Evolutionary conservation across 805 yeast genomes (phyloP).

Genomic region (Nakazawaea ishiwadae): DNA sequence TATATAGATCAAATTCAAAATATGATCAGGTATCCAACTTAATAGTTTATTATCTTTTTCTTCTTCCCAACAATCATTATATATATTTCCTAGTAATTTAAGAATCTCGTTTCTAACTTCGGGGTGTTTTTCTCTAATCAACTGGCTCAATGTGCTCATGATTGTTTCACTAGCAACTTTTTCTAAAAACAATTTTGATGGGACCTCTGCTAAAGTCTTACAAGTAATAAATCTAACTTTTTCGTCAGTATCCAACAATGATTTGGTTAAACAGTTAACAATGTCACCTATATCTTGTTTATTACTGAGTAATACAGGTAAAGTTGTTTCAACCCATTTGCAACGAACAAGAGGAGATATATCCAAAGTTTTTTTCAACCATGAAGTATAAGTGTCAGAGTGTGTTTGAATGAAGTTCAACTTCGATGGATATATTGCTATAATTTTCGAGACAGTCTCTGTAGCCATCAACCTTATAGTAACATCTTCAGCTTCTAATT

Average conservation of each 20-base stretch:
- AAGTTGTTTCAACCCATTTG: constrained; percentile 63
- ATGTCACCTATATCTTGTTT: constrained; percentile 50
- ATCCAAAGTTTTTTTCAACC: constrained; percentile 77
- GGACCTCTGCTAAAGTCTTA: constrained; percentile 40
- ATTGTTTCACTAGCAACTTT: constrained; percentile 43
- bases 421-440: constrained; percentile 42
- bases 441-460: constrained; percentile 63
- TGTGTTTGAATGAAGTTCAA: constrained; percentile 56
- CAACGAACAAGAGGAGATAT: constrained; percentile 57
- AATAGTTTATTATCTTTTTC: constrained; percentile 25
- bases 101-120: constrained; percentile 62
- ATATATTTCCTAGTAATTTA: constrained; percentile 48
- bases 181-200: constrained; percentile 40
- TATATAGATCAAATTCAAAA: constrained; percentile 66
- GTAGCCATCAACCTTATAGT: constrained; percentile 65
- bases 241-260: constrained; percentile 73
- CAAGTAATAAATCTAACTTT: constrained; percentile 64
- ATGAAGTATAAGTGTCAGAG: constrained; percentile 56
- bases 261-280: constrained; percentile 54
- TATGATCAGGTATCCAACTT: constrained; percentile 56
- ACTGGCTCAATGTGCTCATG: constrained; percentile 50
- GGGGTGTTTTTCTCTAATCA: constrained; percentile 66
- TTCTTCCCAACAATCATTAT: constrained; percentile 38
- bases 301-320: constrained; percentile 35
- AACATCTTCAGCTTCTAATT: constrained; percentile 67